Evolutionary conservation across 768 basidiomycete species (phyloP), one percentile per base, ranked within the genome.

Genomic region (Pisolithus sp.): DNA sequence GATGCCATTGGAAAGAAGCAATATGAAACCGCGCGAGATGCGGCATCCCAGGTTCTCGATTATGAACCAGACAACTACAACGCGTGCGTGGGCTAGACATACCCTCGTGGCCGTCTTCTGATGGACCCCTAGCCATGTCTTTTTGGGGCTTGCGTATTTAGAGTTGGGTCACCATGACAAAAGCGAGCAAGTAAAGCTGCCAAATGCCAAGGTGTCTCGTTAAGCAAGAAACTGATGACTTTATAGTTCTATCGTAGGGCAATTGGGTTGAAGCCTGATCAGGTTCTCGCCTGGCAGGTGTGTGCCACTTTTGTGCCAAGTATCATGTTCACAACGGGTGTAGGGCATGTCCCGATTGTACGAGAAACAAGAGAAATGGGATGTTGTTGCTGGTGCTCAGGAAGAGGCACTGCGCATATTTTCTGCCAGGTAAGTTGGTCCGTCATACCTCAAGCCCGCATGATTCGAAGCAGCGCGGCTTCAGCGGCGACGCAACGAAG

Each of bases 261-360:
- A 0, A 88, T 83, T 45, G 72, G 76, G 31, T 55, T 79, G n/a
- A 82, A 82, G 53, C 81, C 85, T 12, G 76, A 78, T 2, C 86
- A 89, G 60, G 69, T 77, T 2, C 74, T 94, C 17, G 94, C 93
- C 15, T 86, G 87, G 85, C 93, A 94, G 83, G 92, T 85, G 53
- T 30, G 74, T 62, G 18, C 12, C 10, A 5, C 54, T 24, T 7
- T 18, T 37, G 9, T 30, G 52, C 13, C 50, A 47, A 60, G 62
- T 21, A 53, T 65, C 38, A 55, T 49, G 20, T 39, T 37, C 12
- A 51, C 30, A 36, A 38, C 20, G 42, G 37, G 20, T 53, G 23
- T 57, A 93, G 89, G 92, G 91, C 9, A 69, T 91, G 12, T 73
- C 76, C 9, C 82, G 79, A 62, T 77, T 86, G 45, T 89, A 91